These are phyloP conservation scores for Massarina eburnea DNA, from an alignment of 2,329 filamentous ascomycete species.

Conservation along the genomic window DNA sequence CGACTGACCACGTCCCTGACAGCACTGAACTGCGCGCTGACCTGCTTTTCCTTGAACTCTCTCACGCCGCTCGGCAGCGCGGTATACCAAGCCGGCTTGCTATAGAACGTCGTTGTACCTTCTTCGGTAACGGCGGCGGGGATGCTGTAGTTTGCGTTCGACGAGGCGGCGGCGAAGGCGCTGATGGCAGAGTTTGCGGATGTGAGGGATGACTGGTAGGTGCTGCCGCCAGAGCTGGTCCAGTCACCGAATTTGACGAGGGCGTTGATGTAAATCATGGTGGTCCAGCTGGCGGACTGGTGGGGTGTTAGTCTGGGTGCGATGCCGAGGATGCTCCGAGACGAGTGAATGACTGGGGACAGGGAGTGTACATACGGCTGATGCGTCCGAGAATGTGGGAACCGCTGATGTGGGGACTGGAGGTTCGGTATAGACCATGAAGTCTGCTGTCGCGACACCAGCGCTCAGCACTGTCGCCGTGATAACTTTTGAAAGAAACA, in stretches of 20 bases:
- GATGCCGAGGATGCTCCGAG: not conserved
- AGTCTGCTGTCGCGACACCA: constrained; percentile 24
- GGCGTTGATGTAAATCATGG: constrained; percentile 30
- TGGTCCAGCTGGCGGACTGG: constrained; percentile 30
- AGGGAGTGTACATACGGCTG: constrained; percentile 18
- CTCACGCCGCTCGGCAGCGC: constrained; percentile 29
- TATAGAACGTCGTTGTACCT: constrained; percentile 24
- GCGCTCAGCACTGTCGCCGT: constrained; percentile 9
- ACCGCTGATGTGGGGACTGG: constrained; percentile 31
- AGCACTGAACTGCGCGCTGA: constrained; percentile 32
- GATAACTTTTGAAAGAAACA: constrained; percentile 4
- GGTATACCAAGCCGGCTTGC: constrained; percentile 30
- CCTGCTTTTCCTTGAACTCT: constrained; percentile 35
- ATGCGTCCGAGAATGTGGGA: constrained; percentile 24
- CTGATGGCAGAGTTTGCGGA: constrained; percentile 31
- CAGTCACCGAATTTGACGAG: constrained; percentile 23
- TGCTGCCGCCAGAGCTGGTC: constrained; percentile 20
- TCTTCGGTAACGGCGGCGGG: constrained; percentile 28
- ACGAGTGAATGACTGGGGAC: not conserved
- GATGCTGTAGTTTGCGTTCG: constrained; percentile 26
- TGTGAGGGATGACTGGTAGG: constrained; percentile 28
- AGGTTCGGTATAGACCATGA: constrained; percentile 35
- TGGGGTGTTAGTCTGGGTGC: constrained; percentile 4
- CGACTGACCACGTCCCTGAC: constrained; percentile 24
- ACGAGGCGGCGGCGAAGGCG: constrained; percentile 22